Evolutionary conservation across 2,329 filamentous ascomycete species (phyloP), one percentile per base, ranked within the genome.

Genomic region (Pseudopyricularia javanii): DNA sequence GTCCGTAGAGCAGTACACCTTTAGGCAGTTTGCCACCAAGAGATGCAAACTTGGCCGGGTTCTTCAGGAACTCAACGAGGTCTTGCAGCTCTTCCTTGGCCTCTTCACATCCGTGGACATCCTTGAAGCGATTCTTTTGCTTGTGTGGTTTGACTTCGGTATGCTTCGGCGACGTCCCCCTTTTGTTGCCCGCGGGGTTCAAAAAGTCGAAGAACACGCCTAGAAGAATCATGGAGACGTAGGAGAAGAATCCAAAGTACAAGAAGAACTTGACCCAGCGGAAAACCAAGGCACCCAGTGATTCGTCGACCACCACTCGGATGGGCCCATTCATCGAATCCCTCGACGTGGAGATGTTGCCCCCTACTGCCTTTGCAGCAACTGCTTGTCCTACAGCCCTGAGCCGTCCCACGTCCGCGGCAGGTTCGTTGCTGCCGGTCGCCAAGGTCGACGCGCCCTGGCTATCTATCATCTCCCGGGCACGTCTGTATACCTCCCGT

Each of bases 11-110:
- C 50, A 98, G 78, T 55, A 98, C 89, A 74, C 93, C 93, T 70
- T 97, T 98, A 53, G 93, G 93, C 52, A 98, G 80, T 70, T 97
- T 96, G 62, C 93, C 93, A 64, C 93, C 93, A 49, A 98, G 84
- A 56, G 88, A 88, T 48, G 87, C 91, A 70, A 97, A 98, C 63
- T 86, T 88, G 11, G 95, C 88, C 0, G 93, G 94, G 66, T 91
- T 91, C 68, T 90, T 87, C 59, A 98, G 71, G 62, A 98, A 98
- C 61, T 98, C 93, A 49, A 98, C 91, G 52, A 98, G 82, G 68
- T 98, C 93, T 68, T 95, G 88, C 4, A 98, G 79, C 68, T 98
- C 93, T 62, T 98, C 94, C 72, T 97, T 98, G 58, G 93, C 93
- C 69, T 98, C 94, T 58, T 97, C 91, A 60, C 91, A 97, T 51